These are phyloP conservation scores for Saccharomycopsis capsularis DNA, from an alignment of 805 yeast genomes.

Conservation along the genomic window DNA sequence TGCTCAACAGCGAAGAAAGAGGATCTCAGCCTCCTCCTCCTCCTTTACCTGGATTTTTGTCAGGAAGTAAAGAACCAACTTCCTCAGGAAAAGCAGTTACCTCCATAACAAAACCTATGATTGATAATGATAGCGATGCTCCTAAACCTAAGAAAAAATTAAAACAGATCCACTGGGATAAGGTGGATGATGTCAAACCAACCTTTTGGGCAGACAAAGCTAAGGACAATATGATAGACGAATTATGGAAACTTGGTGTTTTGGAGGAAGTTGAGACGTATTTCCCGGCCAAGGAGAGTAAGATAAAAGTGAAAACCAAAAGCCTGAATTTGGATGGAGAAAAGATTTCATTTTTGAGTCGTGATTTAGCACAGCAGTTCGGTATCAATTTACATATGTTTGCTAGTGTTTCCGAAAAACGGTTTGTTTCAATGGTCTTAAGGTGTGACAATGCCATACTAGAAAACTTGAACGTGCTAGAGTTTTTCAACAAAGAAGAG, in stretches of 20 bases:
- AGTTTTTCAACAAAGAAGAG: conserved; percentile 64
- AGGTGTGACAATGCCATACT: conserved; percentile 52
- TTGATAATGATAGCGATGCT: conserved; percentile 5
- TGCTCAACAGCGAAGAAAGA: conserved; percentile 17
- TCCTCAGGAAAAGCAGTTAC: background rate
- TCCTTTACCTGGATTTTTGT: too few species aligned
- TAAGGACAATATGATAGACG: conserved; percentile 41
- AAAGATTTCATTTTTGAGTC: conserved; percentile 50
- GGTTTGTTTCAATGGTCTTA: conserved; percentile 47
- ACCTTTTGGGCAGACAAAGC: conserved; percentile 56
- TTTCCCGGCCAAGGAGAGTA: conserved; percentile 44
- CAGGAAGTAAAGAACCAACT: too few species aligned
- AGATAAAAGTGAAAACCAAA: conserved; percentile 35
- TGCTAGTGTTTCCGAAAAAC: conserved; percentile 44
- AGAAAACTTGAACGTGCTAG: conserved; percentile 51
- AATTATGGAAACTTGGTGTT: conserved; percentile 52
- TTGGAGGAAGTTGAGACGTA: conserved; percentile 55
- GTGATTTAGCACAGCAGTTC: conserved; percentile 73
- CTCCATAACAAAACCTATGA: background rate
- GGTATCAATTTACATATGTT: conserved; percentile 70
- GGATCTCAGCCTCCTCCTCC: conserved; percentile 27
- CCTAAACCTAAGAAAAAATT: conserved; percentile 53
- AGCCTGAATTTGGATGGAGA: conserved; percentile 34
- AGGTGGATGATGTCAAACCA: conserved; percentile 47
- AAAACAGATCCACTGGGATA: conserved; percentile 83